Evolutionary conservation across 176 grass and related monocot species (phyloP).

Genomic region (Raddia guianensis): DNA sequence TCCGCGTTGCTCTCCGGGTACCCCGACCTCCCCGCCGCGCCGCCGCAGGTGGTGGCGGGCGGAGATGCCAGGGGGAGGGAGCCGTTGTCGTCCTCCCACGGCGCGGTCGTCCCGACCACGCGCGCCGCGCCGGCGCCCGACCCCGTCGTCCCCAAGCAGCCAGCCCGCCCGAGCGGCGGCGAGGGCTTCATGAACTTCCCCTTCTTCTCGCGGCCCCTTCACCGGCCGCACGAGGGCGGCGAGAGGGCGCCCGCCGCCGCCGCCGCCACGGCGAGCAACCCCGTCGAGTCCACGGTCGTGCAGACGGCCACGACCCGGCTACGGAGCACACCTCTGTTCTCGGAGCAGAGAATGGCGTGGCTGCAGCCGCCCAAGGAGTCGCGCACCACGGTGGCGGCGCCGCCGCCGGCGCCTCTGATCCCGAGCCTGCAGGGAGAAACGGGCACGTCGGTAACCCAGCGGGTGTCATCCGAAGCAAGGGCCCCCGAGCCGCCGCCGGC

Average conservation of each 20-base stretch:
- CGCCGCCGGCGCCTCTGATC: background rate
- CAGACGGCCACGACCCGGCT: conserved; percentile 46
- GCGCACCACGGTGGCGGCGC: background rate
- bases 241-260: background rate
- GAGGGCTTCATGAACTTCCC: conserved; percentile 55
- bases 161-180: background rate
- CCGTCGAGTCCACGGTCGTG: conserved; percentile 40
- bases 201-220: conserved; percentile 54
- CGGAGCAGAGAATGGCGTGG: conserved; percentile 61
- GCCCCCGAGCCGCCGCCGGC: background rate
- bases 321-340: conserved; percentile 49
- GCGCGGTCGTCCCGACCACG: background rate
- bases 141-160: background rate
- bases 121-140: background rate
- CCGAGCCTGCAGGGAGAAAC: background rate
- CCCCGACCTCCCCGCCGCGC: background rate
- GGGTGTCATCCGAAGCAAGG: background rate
- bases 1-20: conserved; percentile 26
- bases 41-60: background rate
- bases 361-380: conserved; percentile 42
- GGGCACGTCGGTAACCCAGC: background rate
- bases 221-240: background rate
- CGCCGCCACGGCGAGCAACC: background rate
- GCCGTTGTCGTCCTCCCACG: background rate
- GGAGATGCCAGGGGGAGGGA: background rate